phyloP scores from a whole-genome alignment of 2,329 filamentous ascomycete species.

The Didymella pomorum region DNA sequence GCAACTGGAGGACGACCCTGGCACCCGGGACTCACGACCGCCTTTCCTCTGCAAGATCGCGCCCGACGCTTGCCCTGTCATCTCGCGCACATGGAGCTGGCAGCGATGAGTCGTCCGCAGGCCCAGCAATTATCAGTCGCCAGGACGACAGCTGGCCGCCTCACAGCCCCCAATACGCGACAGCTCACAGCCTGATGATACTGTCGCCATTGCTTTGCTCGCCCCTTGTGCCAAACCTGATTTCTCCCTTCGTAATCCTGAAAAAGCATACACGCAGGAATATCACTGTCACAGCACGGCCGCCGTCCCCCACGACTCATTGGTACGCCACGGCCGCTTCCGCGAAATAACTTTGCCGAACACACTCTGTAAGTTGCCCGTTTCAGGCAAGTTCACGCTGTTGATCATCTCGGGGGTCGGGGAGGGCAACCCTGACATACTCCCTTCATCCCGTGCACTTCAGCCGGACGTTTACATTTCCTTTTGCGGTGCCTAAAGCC shows the following conservation, averaged over 20 bases:
- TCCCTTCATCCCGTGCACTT: conserved; percentile 16
- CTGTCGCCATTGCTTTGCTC: not conserved
- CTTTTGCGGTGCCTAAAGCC: conserved; percentile 13
- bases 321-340: conserved; percentile 21
- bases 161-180: conserved; percentile 13
- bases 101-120: conserved; percentile 41
- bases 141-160: conserved; percentile 25
- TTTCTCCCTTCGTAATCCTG: conserved; percentile 15
- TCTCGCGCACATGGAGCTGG: conserved; percentile 25
- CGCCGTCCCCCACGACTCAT: conserved; percentile 11
- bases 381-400: conserved; percentile 13
- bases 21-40: conserved; percentile 38
- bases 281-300: conserved; percentile 17
- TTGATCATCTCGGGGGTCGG: conserved; percentile 20
- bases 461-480: conserved; percentile 21
- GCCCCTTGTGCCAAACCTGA: conserved; percentile 14
- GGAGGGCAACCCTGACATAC: conserved; percentile 9
- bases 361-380: conserved; percentile 7
- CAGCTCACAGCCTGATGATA: conserved; percentile 6
- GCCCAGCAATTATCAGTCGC: conserved; percentile 28
- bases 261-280: conserved; percentile 18
- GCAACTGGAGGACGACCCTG: conserved; percentile 31
- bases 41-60: conserved; percentile 33
- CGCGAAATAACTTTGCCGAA: conserved; percentile 18
- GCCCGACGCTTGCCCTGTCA: conserved; percentile 29